These are phyloP conservation scores for Chaetomiaceae sp. DNA, from an alignment of 2,329 filamentous ascomycete genomes.

Conservation along the genomic window DNA sequence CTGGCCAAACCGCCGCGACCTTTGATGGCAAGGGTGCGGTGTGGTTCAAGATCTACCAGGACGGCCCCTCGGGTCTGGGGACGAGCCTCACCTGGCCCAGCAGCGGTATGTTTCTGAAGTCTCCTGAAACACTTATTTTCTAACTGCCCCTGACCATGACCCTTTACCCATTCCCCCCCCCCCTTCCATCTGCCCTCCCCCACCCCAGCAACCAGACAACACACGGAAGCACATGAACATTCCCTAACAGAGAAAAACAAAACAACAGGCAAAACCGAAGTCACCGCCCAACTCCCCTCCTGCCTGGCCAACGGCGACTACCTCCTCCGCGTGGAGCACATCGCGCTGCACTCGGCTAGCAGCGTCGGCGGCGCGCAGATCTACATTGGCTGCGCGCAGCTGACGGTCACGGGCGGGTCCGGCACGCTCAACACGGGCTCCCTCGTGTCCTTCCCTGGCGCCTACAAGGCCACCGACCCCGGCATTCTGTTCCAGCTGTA, in stretches of 20 bases:
- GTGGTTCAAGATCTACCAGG: constrained; percentile 42
- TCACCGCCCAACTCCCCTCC: constrained; percentile 30
- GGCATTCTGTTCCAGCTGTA: constrained; percentile 28
- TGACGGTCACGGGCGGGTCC: constrained; percentile 27
- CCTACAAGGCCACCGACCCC: constrained; percentile 29
- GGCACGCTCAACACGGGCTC: constrained; percentile 23
- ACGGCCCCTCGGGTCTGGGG: constrained; percentile 31
- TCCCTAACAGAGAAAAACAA: no score
- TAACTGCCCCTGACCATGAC: no score
- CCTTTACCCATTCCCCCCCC: no score
- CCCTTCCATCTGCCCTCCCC: neutral
- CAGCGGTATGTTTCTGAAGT: constrained; percentile 26
- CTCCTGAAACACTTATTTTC: no score
- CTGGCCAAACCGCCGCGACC: constrained; percentile 33
- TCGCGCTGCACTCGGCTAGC: constrained; percentile 32
- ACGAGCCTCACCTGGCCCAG: constrained; percentile 35
- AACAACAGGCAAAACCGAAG: constrained; percentile 23
- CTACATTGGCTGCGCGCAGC: constrained; percentile 31
- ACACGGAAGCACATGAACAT: no score
- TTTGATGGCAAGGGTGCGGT: constrained; percentile 37
- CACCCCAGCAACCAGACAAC: no score
- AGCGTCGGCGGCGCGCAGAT: constrained; percentile 32
- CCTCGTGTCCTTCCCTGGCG: constrained; percentile 30
- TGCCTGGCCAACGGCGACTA: constrained; percentile 34
- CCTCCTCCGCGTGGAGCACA: constrained; percentile 35